Evolutionary conservation across 371 early-diverging fungal genomes (phyloP).

Genomic region (Funneliformis caledonium): DNA sequence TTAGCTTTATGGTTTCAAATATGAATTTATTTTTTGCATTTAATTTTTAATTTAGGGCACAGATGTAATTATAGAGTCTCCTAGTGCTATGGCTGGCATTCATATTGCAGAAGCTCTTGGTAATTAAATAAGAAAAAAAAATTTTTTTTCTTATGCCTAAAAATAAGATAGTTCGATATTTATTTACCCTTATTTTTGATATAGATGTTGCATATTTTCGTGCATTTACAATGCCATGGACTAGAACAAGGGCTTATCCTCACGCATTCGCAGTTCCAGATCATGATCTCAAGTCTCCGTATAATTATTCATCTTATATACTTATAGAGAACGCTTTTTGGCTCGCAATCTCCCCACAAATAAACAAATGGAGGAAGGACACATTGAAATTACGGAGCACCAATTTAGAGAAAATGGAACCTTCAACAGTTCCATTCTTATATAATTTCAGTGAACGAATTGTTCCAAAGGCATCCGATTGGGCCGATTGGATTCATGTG

Average conservation of each 20-base stretch:
- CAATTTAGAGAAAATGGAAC: constrained; percentile 61
- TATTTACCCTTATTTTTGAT: background rate
- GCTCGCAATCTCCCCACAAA: constrained; percentile 66
- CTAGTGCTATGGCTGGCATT: constrained; percentile 78
- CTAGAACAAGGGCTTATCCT: constrained; percentile 77
- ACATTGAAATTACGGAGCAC: constrained; percentile 60
- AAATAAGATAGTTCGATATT: background rate
- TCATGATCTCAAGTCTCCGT: constrained; percentile 66
- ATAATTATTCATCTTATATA: constrained; percentile 82
- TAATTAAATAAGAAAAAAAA: background rate
- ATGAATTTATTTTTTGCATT: background rate
- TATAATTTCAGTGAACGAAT: constrained; percentile 77
- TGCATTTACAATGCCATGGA: constrained; percentile 86
- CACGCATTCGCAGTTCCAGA: constrained; percentile 82
- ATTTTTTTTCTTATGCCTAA: background rate
- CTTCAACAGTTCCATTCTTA: constrained; percentile 70
- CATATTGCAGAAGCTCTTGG: constrained; percentile 78
- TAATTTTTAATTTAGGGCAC: constrained; percentile 49
- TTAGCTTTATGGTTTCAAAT: background rate
- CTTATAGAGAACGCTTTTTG: constrained; percentile 80
- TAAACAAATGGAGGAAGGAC: constrained; percentile 70
- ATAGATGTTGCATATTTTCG: constrained; percentile 70
- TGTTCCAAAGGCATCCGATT: constrained; percentile 76
- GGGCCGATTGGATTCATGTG: constrained; percentile 80
- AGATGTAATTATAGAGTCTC: constrained; percentile 77